Base-by-base conservation (phyloP, 164 flowering plant species). In the Euptelea pleiosperma region DNA sequence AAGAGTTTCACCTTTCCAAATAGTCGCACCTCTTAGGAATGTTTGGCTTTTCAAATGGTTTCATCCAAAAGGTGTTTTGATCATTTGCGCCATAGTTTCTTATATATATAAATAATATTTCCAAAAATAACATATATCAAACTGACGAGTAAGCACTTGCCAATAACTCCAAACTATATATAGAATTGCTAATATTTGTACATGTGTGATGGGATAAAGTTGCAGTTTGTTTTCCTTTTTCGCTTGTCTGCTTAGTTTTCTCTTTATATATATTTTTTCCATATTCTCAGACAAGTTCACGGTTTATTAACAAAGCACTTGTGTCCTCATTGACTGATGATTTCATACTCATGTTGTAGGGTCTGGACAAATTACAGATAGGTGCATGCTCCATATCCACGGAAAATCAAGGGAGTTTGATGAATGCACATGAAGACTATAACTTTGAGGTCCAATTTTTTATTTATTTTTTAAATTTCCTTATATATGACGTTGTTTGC, bases 381-480 rank as follows among this genome's bases (percentile, higher is more conserved):
- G 66, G 35, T 54, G 56, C 41, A 21, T 42, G 49, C 57, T 14
- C 46, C 18, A 2, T 61, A 48, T 1, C 30, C 18, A 36, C 15
- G 25, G 68, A 64, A 44, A 62, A 60, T 50, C 62, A 58, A 37
- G 52, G 52, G 33, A 43, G 55, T 25, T 44, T 29, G 3, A 56
- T 12, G 6, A 55, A 57, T 55, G 49, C 55, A 8, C 33, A 47
- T 39, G 58, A 22, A 47, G 62, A 57, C 31, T 30, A 72, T n/a
- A 48, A 63, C 21, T 73, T 80, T 52, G 66, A 82, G 84, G 84
- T 82, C 58, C 42, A 1, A 18, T 34, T 33, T 10, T 37, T n/a
- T 48, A 2, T 1, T 14, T 21, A n/a, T 22, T 46, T n/a, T n/a
- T n/a, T n/a, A n/a, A 24, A 14, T 58, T 33, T 34, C 19, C 42